Base-by-base conservation (phyloP, 805 yeast genomes). In the Pichia deserticola region DNA sequence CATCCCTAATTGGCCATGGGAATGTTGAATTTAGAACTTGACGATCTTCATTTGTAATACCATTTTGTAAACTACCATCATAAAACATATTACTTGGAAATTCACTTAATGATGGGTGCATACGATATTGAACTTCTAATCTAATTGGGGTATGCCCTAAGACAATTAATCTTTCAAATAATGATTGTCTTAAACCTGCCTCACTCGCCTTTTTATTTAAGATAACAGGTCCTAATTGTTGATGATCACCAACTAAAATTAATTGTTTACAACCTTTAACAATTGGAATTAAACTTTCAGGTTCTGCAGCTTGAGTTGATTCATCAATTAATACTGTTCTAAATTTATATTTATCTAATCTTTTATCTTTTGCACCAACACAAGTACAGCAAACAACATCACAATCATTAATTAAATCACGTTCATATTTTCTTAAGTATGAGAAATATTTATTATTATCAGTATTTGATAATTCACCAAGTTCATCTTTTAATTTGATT, bases 201-300 rank as follows among this genome's bases (percentile, higher is more conserved):
- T 83, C 83, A 15, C 84, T 89, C 3, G 96, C 96, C 57, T 77
- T 76, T 58, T 80, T 78, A 57, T 87, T 89, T 49, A 87, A 66
- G 44, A 92, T 84, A 28, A 89, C 95, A 0, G 98, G 97, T 1
- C 97, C 97, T 56, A 90, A 73, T 70, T 90, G 98, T 68, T 89
- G 92, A 67, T 92, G 97, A 65, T 90, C 98, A 61, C 98, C 98
- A 39, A 68, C 97, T 35, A 90, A 70, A 42, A 90, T 79, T 7
- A 89, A 88, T 63, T 90, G 97, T 61, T 84, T 85, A 42, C 95
- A 89, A 29, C 97, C 96, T 57, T 83, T 85, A 3, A 85, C 89
- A 37, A 90, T 78, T 11, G 98, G 97, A 56, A 90, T 88, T 59
- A 90, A 73, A 59, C 86, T 81, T 65, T 89, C 96, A 1, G 97